Conservation (phyloP, 2,329 filamentous ascomycete species). For the Cladosporium velox region DNA sequence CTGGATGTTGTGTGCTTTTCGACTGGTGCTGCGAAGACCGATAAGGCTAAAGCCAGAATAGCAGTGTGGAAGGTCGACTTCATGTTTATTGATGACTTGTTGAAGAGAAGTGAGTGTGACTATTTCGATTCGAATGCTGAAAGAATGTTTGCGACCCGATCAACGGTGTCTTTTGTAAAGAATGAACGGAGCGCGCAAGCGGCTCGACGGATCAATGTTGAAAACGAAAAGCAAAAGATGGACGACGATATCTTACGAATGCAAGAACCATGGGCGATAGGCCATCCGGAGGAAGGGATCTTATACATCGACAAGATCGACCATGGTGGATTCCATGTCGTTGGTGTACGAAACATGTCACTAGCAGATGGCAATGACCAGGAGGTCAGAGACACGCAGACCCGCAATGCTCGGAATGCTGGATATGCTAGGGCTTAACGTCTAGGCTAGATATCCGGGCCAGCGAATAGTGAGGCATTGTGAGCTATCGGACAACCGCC, state of each 20-base stretch:
- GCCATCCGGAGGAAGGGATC: background rate
- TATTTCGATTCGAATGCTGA: background rate
- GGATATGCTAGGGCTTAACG: background rate
- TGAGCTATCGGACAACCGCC: background rate
- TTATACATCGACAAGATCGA: constrained; percentile 3
- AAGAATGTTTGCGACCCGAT: constrained; percentile 15
- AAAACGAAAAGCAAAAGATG: background rate
- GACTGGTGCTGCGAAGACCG: constrained; percentile 24
- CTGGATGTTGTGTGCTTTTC: constrained; percentile 15
- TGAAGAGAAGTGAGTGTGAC: background rate
- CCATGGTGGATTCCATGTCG: constrained; percentile 9
- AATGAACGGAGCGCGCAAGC: constrained; percentile 5
- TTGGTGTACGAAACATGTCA: constrained; percentile 15
- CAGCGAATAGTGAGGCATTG: constrained; percentile 5
- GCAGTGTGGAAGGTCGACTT: constrained; percentile 17
- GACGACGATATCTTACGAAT: background rate
- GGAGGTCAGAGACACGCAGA: constrained; percentile 5
- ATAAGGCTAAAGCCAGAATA: constrained; percentile 20
- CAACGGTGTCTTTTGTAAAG: constrained; percentile 15
- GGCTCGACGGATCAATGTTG: background rate
- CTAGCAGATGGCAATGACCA: background rate
- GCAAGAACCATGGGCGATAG: background rate
- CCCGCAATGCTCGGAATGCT: constrained; percentile 10
- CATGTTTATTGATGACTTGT: constrained; percentile 16
- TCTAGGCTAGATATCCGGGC: background rate